These are phyloP conservation scores for Pisolithus sp. DNA, from an alignment of 768 basidiomycete genomes.

Conservation along the genomic window DNA sequence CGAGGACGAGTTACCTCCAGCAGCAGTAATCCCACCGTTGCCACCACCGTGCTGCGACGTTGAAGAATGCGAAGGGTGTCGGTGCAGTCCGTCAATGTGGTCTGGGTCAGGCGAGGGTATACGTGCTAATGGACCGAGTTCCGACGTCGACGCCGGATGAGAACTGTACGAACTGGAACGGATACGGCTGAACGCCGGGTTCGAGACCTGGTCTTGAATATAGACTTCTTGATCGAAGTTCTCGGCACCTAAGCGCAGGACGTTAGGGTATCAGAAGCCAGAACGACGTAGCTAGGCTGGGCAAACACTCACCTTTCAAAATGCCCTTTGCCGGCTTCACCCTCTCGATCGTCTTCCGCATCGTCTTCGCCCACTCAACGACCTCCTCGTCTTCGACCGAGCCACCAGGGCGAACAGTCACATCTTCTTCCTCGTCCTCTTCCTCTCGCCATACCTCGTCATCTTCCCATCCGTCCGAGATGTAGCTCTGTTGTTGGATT, in stretches of 20 bases:
- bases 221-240: constrained; percentile 61
- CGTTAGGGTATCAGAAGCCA: neutral
- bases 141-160: constrained; percentile 38
- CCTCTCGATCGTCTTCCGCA: constrained; percentile 70
- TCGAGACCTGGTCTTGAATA: constrained; percentile 34
- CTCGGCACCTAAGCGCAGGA: constrained; percentile 47
- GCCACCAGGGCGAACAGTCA: constrained; percentile 57
- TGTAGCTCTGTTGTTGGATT: constrained; percentile 34
- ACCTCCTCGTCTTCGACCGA: constrained; percentile 45
- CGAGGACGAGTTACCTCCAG: constrained; percentile 33
- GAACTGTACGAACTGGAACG: constrained; percentile 83
- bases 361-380: constrained; percentile 72
- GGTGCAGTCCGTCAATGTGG: constrained; percentile 81
- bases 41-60: constrained; percentile 18
- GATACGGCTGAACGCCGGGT: constrained; percentile 42
- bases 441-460: constrained; percentile 74
- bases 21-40: constrained; percentile 9
- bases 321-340: constrained; percentile 76
- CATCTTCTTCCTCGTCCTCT: constrained; percentile 62
- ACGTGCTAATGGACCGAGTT: constrained; percentile 70
- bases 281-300: neutral
- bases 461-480: constrained; percentile 68
- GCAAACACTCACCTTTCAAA: constrained; percentile 52
- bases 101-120: constrained; percentile 82
- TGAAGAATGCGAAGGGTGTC: constrained; percentile 53